phyloP scores from a whole-genome alignment of 805 yeast genomes.

The Myxozyma neotropica region DNA sequence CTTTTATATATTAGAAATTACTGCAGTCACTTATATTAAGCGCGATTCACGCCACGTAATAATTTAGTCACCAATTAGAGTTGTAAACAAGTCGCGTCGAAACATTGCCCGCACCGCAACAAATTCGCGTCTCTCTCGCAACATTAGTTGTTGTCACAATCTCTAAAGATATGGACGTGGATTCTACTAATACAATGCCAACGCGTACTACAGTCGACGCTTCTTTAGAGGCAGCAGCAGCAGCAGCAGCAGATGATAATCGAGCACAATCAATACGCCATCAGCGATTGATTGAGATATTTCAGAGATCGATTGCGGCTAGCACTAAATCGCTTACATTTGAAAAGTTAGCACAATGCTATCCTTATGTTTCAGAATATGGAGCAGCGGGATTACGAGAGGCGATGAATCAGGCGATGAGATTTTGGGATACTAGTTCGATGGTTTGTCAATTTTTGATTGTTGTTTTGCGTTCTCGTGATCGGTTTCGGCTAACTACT shows the following conservation, averaged over 20 bases:
- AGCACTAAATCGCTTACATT: slow-evolving; percentile 54
- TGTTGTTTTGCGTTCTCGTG: not conserved
- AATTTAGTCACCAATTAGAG: too few species aligned
- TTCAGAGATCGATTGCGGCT: slow-evolving; percentile 57
- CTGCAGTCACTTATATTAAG: too few species aligned
- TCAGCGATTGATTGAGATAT: slow-evolving; percentile 53
- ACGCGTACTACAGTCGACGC: too few species aligned
- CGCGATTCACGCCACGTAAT: too few species aligned
- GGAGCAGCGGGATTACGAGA: slow-evolving; percentile 52
- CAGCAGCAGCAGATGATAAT: too few species aligned
- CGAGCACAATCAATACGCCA: slow-evolving; percentile 54
- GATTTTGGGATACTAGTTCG: slow-evolving; percentile 54
- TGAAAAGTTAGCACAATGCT: slow-evolving; percentile 57
- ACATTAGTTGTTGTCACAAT: too few species aligned
- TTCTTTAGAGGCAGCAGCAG: too few species aligned
- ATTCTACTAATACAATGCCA: too few species aligned
- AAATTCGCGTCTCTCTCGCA: too few species aligned
- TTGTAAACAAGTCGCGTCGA: too few species aligned
- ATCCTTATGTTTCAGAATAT: slow-evolving; percentile 54
- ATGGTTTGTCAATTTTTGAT: slow-evolving; percentile 13
- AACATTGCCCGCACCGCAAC: too few species aligned
- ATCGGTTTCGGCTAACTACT: not conserved
- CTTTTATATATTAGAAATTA: not conserved
- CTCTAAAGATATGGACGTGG: too few species aligned
- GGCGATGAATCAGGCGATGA: slow-evolving; percentile 56